Base-by-base conservation (phyloP, 768 basidiomycete genomes). In the Tulasnella sp. region DNA sequence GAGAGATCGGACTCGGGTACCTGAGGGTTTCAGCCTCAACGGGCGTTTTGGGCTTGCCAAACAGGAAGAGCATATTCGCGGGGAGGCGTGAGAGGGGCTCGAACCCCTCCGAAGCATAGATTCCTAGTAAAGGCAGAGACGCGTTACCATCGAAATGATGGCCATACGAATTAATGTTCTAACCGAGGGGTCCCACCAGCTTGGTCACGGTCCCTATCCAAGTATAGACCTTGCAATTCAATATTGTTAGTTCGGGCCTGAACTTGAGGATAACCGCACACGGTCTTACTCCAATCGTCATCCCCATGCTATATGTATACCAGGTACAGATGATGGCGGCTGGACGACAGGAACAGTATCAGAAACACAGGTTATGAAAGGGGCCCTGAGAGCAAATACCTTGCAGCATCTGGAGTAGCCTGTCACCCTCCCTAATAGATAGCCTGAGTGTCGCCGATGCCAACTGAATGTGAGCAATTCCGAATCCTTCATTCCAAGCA, bases 301-400 rank as follows among this genome's bases (percentile, higher is more conserved):
- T 71, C 19, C 78, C 78, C 38, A 38, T 39, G 27, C 71, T 79
- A 72, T 79, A 52, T 12, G 27, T 31, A 36, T 72, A 79, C 78
- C 78, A 79, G 12, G 78, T 52, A 24, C 71, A 42, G 1, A 79
- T 71, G 27, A 79, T 38, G 8, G 36, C 52, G 6, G 36, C 36
- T 68, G 27, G 24, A 71, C 39, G 39, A 27, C 21, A 1, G 24
- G n/a, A 24, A 6, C 19, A 9, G 1, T 27, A 16, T 76, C 24
- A 39, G 24, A 7, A 62, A 58, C 24, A 3, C 24, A 19, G 40
- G n/a, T 24, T n/a, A n/a, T n/a, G n/a, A n/a, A n/a, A n/a, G n/a
- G n/a, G n/a, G n/a, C n/a, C n/a, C n/a, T n/a, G n/a, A n/a, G n/a
- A 4, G 39, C 10, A 42, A n/a, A 73, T 71, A 74, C 78, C 71